Base-by-base conservation (phyloP, 2,329 filamentous ascomycete species). In the Chaetomium strumarium region DNA sequence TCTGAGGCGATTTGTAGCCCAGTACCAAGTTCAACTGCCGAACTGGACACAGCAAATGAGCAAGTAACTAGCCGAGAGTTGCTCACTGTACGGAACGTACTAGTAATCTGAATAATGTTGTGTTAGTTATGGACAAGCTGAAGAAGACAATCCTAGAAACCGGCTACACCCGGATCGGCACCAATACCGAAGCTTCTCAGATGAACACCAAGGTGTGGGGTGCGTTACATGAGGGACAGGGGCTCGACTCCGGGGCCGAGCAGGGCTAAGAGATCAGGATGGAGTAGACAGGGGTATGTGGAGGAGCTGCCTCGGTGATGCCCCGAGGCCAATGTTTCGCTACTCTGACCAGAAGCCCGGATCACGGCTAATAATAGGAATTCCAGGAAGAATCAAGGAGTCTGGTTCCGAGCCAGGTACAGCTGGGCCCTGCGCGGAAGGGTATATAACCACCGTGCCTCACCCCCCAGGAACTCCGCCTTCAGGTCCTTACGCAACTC, bases 361-460 rank as follows among this genome's bases (percentile, higher is more conserved):
- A 45, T 14, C 13, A 13, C 17, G 38, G 19, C 45, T 37, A 52
- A 49, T 46, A 53, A 53, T 45, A 56, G 44, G 8, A 41, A 46
- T 37, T 20, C 4, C 14, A 14, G 20, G 13, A 29, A n/a, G n/a
- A 30, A n/a, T 11, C 16, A 12, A 29, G 29, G 39, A 33, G 5
- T 2, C n/a, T 5, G 33, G 34, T 11, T 41, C 37, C 36, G 37
- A 24, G 42, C 13, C 17, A 10, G 34, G 33, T 39, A 9, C 20
- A 12, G 19, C n/a, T 10, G 10, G 13, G 24, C 2, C 17, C 14
- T 3, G 9, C 8, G 10, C 14, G 24, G 36, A 30, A 30, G 24
- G 31, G 39, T 48, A 52, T 56, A 50, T 48, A 48, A 47, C 41
- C n/a, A 24, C 10, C 31, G n/a, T 17, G 12, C 14, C 12, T 16